phyloP scores from a whole-genome alignment of 208 protist species.

The Porcisia deanei region DNA sequence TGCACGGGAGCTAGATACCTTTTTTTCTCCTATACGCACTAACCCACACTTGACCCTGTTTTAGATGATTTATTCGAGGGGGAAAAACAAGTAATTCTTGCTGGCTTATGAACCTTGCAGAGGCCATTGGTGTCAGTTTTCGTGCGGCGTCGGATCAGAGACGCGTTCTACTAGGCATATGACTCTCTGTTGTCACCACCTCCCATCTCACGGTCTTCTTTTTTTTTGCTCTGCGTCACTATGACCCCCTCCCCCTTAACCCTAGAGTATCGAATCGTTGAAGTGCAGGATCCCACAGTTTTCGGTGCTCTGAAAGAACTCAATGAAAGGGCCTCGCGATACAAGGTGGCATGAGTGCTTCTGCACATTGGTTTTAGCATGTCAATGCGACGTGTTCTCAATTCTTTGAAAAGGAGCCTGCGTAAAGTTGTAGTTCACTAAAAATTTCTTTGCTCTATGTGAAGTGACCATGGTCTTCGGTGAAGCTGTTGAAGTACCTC shows the following conservation, averaged over 20 bases:
- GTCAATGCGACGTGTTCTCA: no score
- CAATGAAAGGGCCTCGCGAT: no score
- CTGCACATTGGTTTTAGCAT: no score
- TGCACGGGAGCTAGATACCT: not conserved
- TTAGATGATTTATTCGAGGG: not conserved
- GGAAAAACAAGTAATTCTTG: not conserved
- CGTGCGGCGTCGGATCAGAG: not conserved
- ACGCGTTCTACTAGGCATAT: no score
- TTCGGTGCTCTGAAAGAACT: no score
- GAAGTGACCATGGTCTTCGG: no score
- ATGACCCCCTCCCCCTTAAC: not conserved
- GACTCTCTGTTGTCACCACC: not conserved
- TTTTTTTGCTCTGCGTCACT: not conserved
- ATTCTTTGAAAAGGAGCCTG: no score
- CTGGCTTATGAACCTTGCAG: not conserved
- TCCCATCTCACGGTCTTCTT: not conserved
- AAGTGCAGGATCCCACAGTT: not conserved
- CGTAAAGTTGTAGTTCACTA: no score
- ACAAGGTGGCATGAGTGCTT: no score
- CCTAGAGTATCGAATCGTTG: not conserved
- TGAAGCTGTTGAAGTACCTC: no score
- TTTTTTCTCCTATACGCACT: not conserved
- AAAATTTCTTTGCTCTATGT: no score
- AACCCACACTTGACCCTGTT: not conserved
- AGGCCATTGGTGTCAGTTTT: not conserved